These are phyloP conservation scores for Neospora caninum DNA, from an alignment of 169 alveolate genomes.

Conservation along the genomic window DNA sequence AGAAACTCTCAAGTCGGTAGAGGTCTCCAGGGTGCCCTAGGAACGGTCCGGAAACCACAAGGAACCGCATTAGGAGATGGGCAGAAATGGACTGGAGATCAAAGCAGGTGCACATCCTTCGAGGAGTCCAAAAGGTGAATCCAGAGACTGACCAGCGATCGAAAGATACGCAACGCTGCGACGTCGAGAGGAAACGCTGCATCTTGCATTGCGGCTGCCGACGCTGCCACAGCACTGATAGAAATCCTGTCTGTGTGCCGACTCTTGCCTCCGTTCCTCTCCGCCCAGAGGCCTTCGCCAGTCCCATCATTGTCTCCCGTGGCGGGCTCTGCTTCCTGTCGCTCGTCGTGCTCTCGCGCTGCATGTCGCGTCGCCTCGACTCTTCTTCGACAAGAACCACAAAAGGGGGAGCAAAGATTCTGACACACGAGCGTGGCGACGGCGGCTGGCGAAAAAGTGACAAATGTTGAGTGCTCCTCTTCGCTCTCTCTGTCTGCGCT, in stretches of 20 bases:
- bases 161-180: slow-evolving; percentile 33
- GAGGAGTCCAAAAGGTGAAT: too few species aligned
- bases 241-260: neutral
- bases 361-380: neutral
- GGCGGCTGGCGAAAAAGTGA: neutral
- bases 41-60: too few species aligned
- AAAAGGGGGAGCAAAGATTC: neutral
- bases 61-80: too few species aligned
- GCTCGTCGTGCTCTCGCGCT: neutral
- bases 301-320: too few species aligned
- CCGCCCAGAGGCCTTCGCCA: too few species aligned
- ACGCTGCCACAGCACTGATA: neutral
- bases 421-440: neutral
- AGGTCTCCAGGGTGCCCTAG: too few species aligned
- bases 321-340: too few species aligned
- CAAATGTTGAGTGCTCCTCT: neutral
- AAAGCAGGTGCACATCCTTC: too few species aligned
- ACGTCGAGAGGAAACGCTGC: neutral
- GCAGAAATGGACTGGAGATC: too few species aligned
- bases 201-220: neutral
- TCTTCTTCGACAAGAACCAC: neutral
- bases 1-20: too few species aligned
- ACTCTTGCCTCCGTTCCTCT: too few species aligned
- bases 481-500: neutral
- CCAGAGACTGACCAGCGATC: neutral